Conservation (phyloP, 2,329 filamentous ascomycete genomes). For the Stagonosporopsis rhizophila region DNA sequence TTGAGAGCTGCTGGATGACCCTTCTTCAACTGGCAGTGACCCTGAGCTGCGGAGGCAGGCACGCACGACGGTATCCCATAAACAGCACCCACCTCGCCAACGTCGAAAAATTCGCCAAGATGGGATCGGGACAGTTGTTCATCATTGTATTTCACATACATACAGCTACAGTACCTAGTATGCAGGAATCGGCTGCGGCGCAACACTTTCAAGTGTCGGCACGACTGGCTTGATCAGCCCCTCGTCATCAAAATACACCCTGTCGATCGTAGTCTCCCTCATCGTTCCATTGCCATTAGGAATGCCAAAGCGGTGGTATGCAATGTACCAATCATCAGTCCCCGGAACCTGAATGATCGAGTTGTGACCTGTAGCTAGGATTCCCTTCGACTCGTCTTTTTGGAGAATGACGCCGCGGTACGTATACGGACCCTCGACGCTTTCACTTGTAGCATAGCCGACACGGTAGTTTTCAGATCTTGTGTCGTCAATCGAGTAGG, state of each 20-base stretch:
- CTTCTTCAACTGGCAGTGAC: not conserved
- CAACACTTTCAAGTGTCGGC: conserved; percentile 35
- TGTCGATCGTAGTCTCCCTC: conserved; percentile 37
- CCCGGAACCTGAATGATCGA: conserved; percentile 37
- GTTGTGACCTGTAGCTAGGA: conserved; percentile 36
- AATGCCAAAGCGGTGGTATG: conserved; percentile 39
- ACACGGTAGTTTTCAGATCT: conserved; percentile 37
- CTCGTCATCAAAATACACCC: conserved; percentile 32
- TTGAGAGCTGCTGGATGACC: not conserved
- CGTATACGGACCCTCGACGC: conserved; percentile 35
- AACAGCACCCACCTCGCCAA: not conserved
- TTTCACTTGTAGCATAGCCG: conserved; percentile 33
- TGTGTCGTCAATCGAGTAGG: conserved; percentile 41
- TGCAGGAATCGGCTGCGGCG: not conserved
- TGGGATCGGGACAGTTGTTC: too few relatives aligned
- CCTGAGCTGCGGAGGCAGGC: not conserved
- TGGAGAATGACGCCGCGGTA: conserved; percentile 35
- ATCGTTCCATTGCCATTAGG: conserved; percentile 33
- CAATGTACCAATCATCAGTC: conserved; percentile 42
- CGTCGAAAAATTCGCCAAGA: too few relatives aligned
- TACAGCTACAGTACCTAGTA: not conserved
- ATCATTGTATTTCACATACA: not conserved
- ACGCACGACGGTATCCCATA: not conserved
- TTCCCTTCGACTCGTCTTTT: conserved; percentile 32
- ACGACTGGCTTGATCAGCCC: conserved; percentile 35